Conservation (phyloP, 495 filamentous ascomycete genomes). For the Talaromyces proteolyticus region DNA sequence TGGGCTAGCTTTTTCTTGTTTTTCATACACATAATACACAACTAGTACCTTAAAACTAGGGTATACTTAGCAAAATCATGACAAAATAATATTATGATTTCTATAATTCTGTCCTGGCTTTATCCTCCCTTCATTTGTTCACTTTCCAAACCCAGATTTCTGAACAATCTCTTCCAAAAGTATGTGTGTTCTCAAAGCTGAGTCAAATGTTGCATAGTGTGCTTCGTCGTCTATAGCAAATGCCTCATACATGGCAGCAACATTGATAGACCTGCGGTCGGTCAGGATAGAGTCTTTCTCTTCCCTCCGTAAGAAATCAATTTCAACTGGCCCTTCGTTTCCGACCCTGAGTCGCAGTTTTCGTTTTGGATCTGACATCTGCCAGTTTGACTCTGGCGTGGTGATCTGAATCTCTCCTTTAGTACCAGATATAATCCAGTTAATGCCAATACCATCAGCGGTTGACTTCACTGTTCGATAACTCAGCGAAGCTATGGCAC, state of each 20-base stretch:
- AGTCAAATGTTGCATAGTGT: constrained; percentile 31
- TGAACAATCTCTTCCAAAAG: constrained; percentile 1
- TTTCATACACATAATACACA: too few relatives aligned
- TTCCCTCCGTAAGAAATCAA: constrained; percentile 34
- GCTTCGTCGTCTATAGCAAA: constrained; percentile 27
- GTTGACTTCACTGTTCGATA: constrained; percentile 43
- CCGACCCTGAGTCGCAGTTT: constrained; percentile 38
- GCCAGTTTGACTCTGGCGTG: constrained; percentile 23
- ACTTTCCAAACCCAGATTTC: too few relatives aligned
- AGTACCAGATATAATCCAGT: constrained; percentile 49
- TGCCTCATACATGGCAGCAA: constrained; percentile 44
- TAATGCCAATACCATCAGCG: constrained; percentile 34
- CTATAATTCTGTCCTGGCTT: background rate
- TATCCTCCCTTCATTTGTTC: too few relatives aligned
- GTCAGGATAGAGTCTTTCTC: constrained; percentile 13
- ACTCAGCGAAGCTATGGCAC: constrained; percentile 29
- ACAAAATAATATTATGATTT: too few relatives aligned
- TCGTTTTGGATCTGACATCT: constrained; percentile 20
- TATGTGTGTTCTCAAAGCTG: background rate
- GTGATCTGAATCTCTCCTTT: constrained; percentile 50
- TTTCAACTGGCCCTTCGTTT: constrained; percentile 29
- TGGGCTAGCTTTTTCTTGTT: too few relatives aligned
- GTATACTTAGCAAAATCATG: too few relatives aligned
- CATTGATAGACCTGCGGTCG: constrained; percentile 28
- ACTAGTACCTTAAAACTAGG: too few relatives aligned